phyloP scores from a whole-genome alignment of 495 filamentous ascomycete species.

The Podospora fimiseda region DNA sequence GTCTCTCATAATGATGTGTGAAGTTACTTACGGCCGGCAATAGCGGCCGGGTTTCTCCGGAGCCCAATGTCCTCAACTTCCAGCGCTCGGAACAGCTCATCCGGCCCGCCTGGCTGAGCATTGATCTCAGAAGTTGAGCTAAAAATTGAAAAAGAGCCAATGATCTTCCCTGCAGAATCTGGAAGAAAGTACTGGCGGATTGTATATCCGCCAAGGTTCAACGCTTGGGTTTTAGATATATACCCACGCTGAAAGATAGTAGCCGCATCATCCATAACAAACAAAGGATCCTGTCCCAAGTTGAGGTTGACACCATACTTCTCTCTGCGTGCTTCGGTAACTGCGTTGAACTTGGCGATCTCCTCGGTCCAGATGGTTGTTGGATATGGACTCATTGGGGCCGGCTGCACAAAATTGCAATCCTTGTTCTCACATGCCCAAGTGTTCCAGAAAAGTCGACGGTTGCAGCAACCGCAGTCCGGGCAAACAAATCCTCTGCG shows the following conservation, averaged over 20 bases:
- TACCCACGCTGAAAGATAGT: slow-evolving; percentile 6
- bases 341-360: neutral
- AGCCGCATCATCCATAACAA: too few species aligned
- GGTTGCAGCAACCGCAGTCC: slow-evolving; percentile 57
- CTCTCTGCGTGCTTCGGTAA: neutral
- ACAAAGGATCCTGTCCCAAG: too few species aligned
- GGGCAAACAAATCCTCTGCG: slow-evolving; percentile 65
- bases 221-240: slow-evolving; percentile 2
- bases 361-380: slow-evolving; percentile 9
- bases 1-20: too few species aligned
- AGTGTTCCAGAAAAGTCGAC: slow-evolving; percentile 53
- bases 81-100: slow-evolving; percentile 58
- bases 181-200: slow-evolving; percentile 32
- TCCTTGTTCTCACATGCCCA: slow-evolving; percentile 54
- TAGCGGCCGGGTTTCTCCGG: slow-evolving; percentile 43
- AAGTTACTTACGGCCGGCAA: slow-evolving; percentile 18
- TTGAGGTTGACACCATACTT: neutral
- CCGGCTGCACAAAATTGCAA: slow-evolving; percentile 42
- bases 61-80: slow-evolving; percentile 55
- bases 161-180: slow-evolving; percentile 13
- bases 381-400: slow-evolving; percentile 37
- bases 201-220: slow-evolving; percentile 20
- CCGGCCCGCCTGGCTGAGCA: slow-evolving; percentile 45
- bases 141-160: slow-evolving; percentile 60
- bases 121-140: slow-evolving; percentile 49